phyloP scores from a whole-genome alignment of 2,329 filamentous ascomycete genomes.

The Colletotrichum nymphaeae region DNA sequence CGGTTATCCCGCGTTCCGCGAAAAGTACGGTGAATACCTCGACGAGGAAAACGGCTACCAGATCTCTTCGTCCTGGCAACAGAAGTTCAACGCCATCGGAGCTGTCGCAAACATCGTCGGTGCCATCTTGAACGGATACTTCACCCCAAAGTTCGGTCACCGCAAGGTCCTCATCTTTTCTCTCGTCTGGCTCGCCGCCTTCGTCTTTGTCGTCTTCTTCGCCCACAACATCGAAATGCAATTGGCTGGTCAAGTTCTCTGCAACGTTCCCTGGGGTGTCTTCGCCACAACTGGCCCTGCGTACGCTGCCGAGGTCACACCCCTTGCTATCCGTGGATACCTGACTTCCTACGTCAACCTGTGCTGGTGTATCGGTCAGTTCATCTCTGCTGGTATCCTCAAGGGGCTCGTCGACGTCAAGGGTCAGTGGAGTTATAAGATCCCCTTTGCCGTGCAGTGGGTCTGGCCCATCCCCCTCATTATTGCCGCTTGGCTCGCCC shows the following conservation, averaged over 20 bases:
- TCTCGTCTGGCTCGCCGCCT: slow-evolving; percentile 53
- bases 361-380: slow-evolving; percentile 56
- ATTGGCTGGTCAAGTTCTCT: slow-evolving; percentile 58
- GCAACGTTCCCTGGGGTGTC: slow-evolving; percentile 57
- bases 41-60: slow-evolving; percentile 52
- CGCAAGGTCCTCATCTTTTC: slow-evolving; percentile 55
- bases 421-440: slow-evolving; percentile 50
- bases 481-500: slow-evolving; percentile 46
- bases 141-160: slow-evolving; percentile 55
- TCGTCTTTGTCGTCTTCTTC: slow-evolving; percentile 63
- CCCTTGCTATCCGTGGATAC: slow-evolving; percentile 54
- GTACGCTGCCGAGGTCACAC: slow-evolving; percentile 57
- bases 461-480: slow-evolving; percentile 48
- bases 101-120: slow-evolving; percentile 52
- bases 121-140: slow-evolving; percentile 54
- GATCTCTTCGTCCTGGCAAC: slow-evolving; percentile 64
- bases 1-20: slow-evolving; percentile 52
- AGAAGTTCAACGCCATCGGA: slow-evolving; percentile 53
- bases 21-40: slow-evolving; percentile 53
- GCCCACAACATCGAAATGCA: slow-evolving; percentile 55
- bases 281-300: slow-evolving; percentile 56
- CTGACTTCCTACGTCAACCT: slow-evolving; percentile 58
- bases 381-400: slow-evolving; percentile 54
- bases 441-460: slow-evolving; percentile 56
- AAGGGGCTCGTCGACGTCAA: slow-evolving; percentile 49